These are phyloP conservation scores for Oryza nivara DNA, from an alignment of 176 grass and related monocot species.

Conservation along the genomic window DNA sequence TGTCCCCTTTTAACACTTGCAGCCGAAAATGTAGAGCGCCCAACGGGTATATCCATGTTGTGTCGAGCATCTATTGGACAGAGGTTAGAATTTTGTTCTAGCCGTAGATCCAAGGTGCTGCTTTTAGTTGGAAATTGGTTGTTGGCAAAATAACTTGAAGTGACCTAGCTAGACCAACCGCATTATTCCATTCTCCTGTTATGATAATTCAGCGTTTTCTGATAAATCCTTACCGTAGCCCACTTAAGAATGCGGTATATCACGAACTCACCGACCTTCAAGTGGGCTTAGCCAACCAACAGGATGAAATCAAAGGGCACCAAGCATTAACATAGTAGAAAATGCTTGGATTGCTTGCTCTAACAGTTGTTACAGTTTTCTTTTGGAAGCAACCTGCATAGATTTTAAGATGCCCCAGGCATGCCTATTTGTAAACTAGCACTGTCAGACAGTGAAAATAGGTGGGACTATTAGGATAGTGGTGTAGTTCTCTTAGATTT, in stretches of 20 bases:
- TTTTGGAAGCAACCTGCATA: slow-evolving; percentile 26
- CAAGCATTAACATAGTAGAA: slow-evolving; percentile 34
- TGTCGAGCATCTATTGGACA: slow-evolving; percentile 59
- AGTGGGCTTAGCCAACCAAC: slow-evolving; percentile 74
- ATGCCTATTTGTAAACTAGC: slow-evolving; percentile 20
- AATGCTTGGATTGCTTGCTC: slow-evolving; percentile 33
- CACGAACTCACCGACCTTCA: slow-evolving; percentile 40
- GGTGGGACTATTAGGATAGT: slow-evolving; percentile 54
- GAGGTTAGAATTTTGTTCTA: neutral
- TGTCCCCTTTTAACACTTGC: slow-evolving; percentile 53
- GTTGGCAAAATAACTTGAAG: slow-evolving; percentile 40
- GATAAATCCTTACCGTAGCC: slow-evolving; percentile 48
- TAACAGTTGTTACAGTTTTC: slow-evolving; percentile 30
- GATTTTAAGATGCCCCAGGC: neutral
- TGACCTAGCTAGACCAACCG: slow-evolving; percentile 48
- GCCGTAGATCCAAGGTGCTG: slow-evolving; percentile 7
- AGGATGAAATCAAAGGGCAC: slow-evolving; percentile 86
- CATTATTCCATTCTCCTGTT: slow-evolving; percentile 44
- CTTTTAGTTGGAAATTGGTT: slow-evolving; percentile 69
- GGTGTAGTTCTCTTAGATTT: slow-evolving; percentile 42
- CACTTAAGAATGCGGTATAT: slow-evolving; percentile 36
- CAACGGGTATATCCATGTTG: slow-evolving; percentile 42
- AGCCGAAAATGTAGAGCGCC: slow-evolving; percentile 47
- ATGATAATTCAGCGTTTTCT: slow-evolving; percentile 28
- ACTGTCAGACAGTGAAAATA: slow-evolving; percentile 50